phyloP scores from a whole-genome alignment of 345 rosid genomes.

The Punica granatum region DNA sequence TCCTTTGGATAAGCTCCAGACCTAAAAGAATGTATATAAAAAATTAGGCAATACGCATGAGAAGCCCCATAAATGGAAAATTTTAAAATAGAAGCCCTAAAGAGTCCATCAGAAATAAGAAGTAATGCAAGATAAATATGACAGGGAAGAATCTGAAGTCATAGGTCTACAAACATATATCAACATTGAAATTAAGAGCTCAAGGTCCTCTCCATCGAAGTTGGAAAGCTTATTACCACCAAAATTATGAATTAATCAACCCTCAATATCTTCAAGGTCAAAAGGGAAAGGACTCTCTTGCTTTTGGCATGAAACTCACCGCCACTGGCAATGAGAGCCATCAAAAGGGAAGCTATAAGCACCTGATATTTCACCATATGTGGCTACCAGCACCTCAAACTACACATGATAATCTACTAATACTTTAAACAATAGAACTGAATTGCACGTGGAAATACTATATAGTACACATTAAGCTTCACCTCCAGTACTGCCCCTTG shows the following conservation, averaged over 20 bases:
- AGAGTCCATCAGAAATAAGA: neutral
- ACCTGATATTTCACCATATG: neutral
- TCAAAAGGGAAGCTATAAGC: neutral
- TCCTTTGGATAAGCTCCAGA: conserved; percentile 77
- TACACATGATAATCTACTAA: neutral
- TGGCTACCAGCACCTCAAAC: neutral
- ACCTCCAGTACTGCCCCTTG: neutral
- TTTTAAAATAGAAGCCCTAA: neutral
- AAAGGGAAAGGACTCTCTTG: too few relatives aligned
- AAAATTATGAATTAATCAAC: neutral
- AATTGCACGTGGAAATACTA: neutral
- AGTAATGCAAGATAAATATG: neutral
- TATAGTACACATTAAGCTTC: neutral
- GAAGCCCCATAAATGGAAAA: neutral
- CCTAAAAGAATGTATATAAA: conserved; percentile 28
- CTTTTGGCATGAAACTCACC: too few relatives aligned
- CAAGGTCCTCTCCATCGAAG: neutral
- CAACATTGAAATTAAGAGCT: neutral
- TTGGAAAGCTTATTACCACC: neutral
- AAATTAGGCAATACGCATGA: neutral
- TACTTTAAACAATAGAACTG: neutral
- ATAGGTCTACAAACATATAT: neutral
- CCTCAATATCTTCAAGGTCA: neutral
- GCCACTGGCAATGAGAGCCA: neutral
- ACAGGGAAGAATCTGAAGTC: neutral